phyloP scores from a whole-genome alignment of 768 basidiomycete genomes.

The Mycena vulgaris region DNA sequence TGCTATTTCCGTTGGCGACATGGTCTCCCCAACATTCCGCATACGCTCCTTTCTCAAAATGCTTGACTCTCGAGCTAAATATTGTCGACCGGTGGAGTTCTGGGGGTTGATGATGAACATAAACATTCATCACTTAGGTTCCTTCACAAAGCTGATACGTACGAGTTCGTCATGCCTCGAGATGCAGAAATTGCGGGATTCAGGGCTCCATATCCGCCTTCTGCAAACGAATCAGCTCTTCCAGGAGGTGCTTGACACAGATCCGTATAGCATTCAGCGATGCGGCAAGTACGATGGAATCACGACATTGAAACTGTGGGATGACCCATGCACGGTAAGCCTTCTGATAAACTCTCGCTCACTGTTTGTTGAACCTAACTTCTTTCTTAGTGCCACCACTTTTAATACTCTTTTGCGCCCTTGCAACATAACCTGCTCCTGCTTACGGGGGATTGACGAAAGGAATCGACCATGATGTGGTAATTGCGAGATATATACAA shows the following conservation, averaged over 20 bases:
- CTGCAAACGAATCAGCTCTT: background rate
- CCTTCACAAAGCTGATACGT: background rate
- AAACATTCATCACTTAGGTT: background rate
- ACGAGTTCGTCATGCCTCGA: background rate
- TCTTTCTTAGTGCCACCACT: no score
- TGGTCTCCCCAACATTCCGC: background rate
- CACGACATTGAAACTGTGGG: background rate
- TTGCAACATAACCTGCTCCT: no score
- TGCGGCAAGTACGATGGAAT: background rate
- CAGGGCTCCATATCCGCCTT: background rate
- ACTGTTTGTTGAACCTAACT: background rate
- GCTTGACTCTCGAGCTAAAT: background rate
- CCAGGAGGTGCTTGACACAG: background rate
- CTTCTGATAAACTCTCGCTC: background rate
- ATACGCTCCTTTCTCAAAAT: background rate
- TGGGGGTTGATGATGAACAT: conserved; percentile 1
- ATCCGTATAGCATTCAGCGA: background rate
- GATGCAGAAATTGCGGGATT: conserved; percentile 1
- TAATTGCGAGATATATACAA: no score
- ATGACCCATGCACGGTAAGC: background rate
- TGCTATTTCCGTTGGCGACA: background rate
- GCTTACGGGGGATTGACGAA: no score
- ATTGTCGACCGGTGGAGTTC: background rate
- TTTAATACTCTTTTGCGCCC: no score
- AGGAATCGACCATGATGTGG: no score